Percentiles rank a stretch among this genome's conserved stretches.
Evolutionary conservation across 305 asterid species (phyloP).

Genomic region (Euphrasia arctica): DNA sequence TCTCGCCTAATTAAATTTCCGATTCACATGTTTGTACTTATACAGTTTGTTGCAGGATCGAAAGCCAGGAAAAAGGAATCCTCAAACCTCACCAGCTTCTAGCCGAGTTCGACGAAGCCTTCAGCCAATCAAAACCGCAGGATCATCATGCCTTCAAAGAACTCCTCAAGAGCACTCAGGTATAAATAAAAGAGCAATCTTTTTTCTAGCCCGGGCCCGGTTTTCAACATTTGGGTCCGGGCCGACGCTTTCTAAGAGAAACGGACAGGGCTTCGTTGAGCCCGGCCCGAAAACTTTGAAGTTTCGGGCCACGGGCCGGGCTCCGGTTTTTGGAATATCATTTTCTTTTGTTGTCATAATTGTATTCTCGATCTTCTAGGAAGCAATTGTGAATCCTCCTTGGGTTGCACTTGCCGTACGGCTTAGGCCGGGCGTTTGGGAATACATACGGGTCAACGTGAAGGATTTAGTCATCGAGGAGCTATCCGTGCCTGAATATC

Average conservation of each 20-base stretch:
- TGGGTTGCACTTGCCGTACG: conserved; percentile 9
- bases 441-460: not conserved
- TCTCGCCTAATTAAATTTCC: not conserved
- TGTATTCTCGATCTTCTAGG: conserved; percentile 31
- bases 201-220: not conserved
- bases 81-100: conserved; percentile 70
- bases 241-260: not conserved
- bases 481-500: not conserved
- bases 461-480: not conserved
- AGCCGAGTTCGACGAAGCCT: conserved; percentile 69
- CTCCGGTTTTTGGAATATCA: not conserved
- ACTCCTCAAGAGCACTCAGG: conserved; percentile 74
- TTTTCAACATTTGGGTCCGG: not conserved
- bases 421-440: conserved; percentile 12
- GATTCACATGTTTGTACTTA: not conserved
- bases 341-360: not conserved
- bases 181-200: conserved; percentile 10
- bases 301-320: no score
- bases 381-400: conserved; percentile 65
- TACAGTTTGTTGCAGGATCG: conserved; percentile 40
- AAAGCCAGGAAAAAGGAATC: conserved; percentile 76
- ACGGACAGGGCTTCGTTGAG: no score
- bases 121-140: conserved; percentile 35
- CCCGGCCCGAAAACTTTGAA: no score
- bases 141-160: conserved; percentile 63